Evolutionary conservation across 176 grass and related monocot species (phyloP), one percentile per base, ranked within the genome.

Genomic region (Hordeum marinum): DNA sequence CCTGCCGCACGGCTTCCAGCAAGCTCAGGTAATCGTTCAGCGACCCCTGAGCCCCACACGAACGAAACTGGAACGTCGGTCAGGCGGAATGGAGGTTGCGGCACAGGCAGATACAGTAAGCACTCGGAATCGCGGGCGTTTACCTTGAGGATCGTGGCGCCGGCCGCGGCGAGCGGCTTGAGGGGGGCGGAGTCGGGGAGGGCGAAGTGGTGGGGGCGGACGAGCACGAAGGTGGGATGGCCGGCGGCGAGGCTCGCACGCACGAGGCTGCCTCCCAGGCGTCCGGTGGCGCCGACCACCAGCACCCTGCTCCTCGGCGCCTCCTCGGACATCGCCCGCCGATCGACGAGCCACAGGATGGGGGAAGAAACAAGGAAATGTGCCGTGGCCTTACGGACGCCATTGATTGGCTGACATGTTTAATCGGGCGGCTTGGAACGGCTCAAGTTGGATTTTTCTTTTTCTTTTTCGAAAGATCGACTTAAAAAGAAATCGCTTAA

Each of bases 221-320:
- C 85, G 70, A 98, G 88, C 18, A 89, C 89, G 45, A 89, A 89
- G 45, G 93, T 98, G 36, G 87, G 87, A 41, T 95, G 87, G 11
- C 89, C 88, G 1, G 91, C 87, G n/a, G 62, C 80, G 24, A 91
- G 64, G 85, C 96, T 98, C 45, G 89, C 87, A 66, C 79, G 86
- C 11, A 93, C 89, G 17, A 98, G 80, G 69, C 85, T 83, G 18
- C 72, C 73, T 1, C 96, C 96, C 21, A 95, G 74, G 20, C 78
- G 86, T 36, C 95, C 95, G 11, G 94, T 94, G 78, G 92, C 87
- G n/a, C 94, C 94, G 32, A 97, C 82, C 72, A 97, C 90, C 83
- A 97, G 72, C 11, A 97, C 94, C 76, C 82, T 86, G 92, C 94
- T 92, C 83, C 70, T 87, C 71, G 63, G 7, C 77, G 50, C 80